Evolutionary conservation across 75 land plant species (phyloP).

Genomic region (Adiantum capillusveneris): DNA sequence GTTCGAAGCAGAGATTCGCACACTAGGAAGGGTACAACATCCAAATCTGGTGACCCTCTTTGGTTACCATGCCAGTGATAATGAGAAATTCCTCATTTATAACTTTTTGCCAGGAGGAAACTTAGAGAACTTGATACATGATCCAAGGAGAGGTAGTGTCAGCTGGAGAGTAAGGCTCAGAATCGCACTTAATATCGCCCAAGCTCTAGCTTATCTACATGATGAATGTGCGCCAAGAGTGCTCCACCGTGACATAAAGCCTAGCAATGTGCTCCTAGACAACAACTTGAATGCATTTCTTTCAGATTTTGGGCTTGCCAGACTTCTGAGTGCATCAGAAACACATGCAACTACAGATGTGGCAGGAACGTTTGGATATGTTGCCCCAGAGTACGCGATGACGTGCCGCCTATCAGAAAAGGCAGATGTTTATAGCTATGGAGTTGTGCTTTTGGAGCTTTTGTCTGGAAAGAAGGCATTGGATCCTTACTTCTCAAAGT

Average conservation of each 20-base stretch:
- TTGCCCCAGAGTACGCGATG: constrained; percentile 90
- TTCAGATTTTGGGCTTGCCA: constrained; percentile 79
- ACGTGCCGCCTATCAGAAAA: constrained; percentile 78
- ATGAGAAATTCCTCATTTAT: constrained; percentile 77
- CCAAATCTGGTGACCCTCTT: constrained; percentile 68
- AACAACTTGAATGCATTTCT: constrained; percentile 60
- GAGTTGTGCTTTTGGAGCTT: constrained; percentile 79
- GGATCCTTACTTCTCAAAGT: constrained; percentile 58
- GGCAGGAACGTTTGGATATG: constrained; percentile 81
- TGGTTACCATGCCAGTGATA: constrained; percentile 68
- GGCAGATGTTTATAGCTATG: constrained; percentile 89
- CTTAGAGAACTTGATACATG: constrained; percentile 51
- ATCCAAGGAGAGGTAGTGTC: constrained; percentile 20
- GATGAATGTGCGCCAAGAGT: constrained; percentile 63
- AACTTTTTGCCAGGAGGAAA: constrained; percentile 81
- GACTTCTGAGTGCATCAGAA: constrained; percentile 56
- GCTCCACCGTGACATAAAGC: constrained; percentile 81
- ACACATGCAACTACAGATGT: constrained; percentile 86
- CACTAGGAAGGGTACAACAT: constrained; percentile 57
- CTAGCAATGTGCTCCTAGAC: constrained; percentile 83
- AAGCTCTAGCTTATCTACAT: constrained; percentile 68
- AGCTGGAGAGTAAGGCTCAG: constrained; percentile 51
- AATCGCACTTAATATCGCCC: constrained; percentile 68
- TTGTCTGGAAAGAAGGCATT: constrained; percentile 71
- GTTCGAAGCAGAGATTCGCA: constrained; percentile 72